Base-by-base conservation (phyloP, 306 rosid genomes). In the Begonia masoniana region DNA sequence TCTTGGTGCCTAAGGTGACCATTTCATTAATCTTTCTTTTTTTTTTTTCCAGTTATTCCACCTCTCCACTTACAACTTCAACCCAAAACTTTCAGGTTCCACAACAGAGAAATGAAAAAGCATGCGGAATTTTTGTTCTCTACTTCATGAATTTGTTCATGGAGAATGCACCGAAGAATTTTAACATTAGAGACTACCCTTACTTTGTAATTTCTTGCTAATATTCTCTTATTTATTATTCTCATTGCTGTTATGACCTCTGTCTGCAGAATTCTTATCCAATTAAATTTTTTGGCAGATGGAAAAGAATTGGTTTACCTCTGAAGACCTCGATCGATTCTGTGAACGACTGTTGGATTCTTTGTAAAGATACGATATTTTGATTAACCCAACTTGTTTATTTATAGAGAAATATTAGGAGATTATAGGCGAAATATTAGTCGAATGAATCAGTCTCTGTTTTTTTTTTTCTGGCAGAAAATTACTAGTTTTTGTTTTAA, bases 41-140 rank as follows among this genome's bases (percentile, higher is more conserved):
- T 15, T 48, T 2, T 26, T 26, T 17, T 16, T 6, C 43, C 13
- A 13, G 13, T n/a, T 26, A 36, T 58, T 12, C 9, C 39, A 23
- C n/a, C 52, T 24, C 21, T 23, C 10, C 10, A 54, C 52, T 55
- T 41, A 55, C 43, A 36, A 19, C 21, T 31, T 10, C 15, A 19
- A 21, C 26, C 15, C 35, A 15, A 19, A 19, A 49, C 46, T 50
- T 45, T 73, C 60, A 86, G 95, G 95, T 86, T 17, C 95, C 95
- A 14, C 93, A 80, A 50, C 93, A 86, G 75, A 76, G 75, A 63
- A 75, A 80, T 65, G 83, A 66, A 24, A 71, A 66, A 41, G 95
- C 80, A 59, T 86, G 95, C 21, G 95, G 95, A 50, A 73, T 61
- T 59, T 86, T 79, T 31, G 88, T 80, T 69, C 85, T 86, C 61